These are phyloP conservation scores for Byssoonygena ceratinophila DNA, from an alignment of 2,329 filamentous ascomycete genomes.

Conservation along the genomic window DNA sequence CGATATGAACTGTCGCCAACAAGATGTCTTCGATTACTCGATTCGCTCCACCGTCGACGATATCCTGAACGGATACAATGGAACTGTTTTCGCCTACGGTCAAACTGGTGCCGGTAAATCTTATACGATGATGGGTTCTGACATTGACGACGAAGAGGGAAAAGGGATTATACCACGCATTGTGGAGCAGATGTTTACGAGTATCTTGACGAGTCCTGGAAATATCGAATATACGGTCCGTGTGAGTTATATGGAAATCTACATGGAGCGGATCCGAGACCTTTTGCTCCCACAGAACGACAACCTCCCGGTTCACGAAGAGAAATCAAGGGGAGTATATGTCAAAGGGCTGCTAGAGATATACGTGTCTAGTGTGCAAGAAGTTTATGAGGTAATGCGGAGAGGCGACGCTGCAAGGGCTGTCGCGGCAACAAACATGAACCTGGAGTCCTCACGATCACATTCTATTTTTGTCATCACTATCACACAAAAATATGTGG, in stretches of 20 bases:
- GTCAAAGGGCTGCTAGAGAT: constrained; percentile 92
- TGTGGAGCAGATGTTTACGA: constrained; percentile 93
- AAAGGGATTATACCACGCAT: constrained; percentile 96
- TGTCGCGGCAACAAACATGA: constrained; percentile 98
- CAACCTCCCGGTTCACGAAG: constrained; percentile 94
- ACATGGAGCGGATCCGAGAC: constrained; percentile 98
- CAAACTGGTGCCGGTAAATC: constrained; percentile 98
- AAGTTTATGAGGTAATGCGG: constrained; percentile 95
- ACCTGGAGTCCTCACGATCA: constrained; percentile 92
- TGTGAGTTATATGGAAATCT: constrained; percentile 99
- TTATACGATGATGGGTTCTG: constrained; percentile 96
- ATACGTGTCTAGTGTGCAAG: constrained; percentile 88
- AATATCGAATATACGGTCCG: constrained; percentile 98
- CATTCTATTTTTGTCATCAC: constrained; percentile 98
- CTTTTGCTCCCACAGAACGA: constrained; percentile 85
- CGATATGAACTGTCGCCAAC: constrained; percentile 80
- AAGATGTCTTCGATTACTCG: constrained; percentile 95
- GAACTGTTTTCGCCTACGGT: constrained; percentile 95
- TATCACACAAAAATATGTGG: constrained; percentile 93
- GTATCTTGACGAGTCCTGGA: constrained; percentile 79
- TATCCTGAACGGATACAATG: constrained; percentile 98
- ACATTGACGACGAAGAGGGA: constrained; percentile 78
- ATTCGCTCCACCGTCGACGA: constrained; percentile 94
- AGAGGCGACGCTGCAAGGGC: constrained; percentile 79
- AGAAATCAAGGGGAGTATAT: constrained; percentile 91